These are phyloP conservation scores for Pezicula carpinea DNA, from an alignment of 2,329 filamentous ascomycete genomes.

Conservation along the genomic window DNA sequence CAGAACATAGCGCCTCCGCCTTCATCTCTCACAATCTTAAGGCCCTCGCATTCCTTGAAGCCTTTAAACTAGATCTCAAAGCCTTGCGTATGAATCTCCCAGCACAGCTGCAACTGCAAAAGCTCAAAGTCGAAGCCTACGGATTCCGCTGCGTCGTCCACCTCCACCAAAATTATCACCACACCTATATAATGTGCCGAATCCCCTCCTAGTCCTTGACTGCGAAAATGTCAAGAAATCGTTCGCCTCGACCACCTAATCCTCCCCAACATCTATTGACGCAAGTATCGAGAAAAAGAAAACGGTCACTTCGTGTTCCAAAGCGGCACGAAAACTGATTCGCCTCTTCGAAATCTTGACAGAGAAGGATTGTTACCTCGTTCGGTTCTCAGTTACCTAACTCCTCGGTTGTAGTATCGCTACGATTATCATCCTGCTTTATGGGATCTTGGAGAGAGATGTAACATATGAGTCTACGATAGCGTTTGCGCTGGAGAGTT, in stretches of 20 bases:
- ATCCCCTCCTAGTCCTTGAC: background rate
- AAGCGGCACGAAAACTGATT: background rate
- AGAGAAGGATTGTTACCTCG: background rate
- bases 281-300: background rate
- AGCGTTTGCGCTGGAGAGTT: background rate
- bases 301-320: background rate
- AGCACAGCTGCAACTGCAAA: background rate
- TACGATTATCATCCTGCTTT: background rate
- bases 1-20: background rate
- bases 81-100: background rate
- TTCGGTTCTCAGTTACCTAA: background rate
- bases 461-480: background rate
- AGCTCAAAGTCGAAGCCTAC: background rate
- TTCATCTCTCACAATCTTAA: background rate
- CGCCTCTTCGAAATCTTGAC: background rate
- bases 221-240: background rate
- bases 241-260: background rate
- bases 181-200: background rate
- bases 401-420: background rate
- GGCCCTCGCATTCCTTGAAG: background rate
- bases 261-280: background rate
- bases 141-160: background rate
- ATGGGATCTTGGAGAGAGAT: background rate
- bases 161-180: background rate
- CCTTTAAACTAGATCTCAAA: background rate